A percentile compares a stretch with the other conserved stretches of the same genome.
Conservation (phyloP, 2,329 filamentous ascomycete species). For the Exophiala sideris region DNA sequence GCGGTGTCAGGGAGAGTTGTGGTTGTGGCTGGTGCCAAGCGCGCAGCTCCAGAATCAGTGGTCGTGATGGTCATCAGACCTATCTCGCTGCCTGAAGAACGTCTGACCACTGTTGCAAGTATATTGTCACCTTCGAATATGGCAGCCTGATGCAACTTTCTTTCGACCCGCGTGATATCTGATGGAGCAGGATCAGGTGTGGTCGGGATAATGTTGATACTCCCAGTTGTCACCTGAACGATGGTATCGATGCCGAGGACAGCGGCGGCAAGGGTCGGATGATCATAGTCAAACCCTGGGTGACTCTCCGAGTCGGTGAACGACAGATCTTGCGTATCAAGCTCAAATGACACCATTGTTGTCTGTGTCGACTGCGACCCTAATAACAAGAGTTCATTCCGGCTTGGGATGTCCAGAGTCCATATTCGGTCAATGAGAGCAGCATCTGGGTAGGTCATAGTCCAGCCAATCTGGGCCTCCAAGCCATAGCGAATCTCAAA, state of each 20-base stretch:
- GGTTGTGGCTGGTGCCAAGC: neutral
- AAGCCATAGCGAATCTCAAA: conserved; percentile 68
- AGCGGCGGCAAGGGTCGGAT: conserved; percentile 44
- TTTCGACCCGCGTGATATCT: neutral
- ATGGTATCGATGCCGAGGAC: conserved; percentile 35
- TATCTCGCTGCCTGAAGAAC: conserved; percentile 9
- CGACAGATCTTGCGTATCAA: conserved; percentile 38
- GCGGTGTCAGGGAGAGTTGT: conserved; percentile 2
- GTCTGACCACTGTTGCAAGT: conserved; percentile 6
- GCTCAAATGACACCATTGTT: conserved; percentile 37
- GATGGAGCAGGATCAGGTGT: neutral
- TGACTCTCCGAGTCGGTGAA: conserved; percentile 37
- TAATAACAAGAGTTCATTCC: conserved; percentile 38
- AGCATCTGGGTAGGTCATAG: conserved; percentile 40
- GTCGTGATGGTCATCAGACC: conserved; percentile 2
- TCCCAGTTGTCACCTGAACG: conserved; percentile 40
- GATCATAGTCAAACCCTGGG: conserved; percentile 40
- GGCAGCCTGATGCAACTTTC: conserved; percentile 2
- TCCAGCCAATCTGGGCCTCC: conserved; percentile 61
- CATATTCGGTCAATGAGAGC: conserved; percentile 43
- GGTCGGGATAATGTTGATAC: conserved; percentile 12
- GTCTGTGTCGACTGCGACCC: conserved; percentile 43
- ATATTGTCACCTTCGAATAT: conserved; percentile 6
- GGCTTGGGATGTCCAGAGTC: conserved; percentile 37
- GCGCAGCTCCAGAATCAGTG: neutral